These are phyloP conservation scores for Cercospora zeae-maydis DNA, from an alignment of 2,329 filamentous ascomycete genomes.

Conservation along the genomic window DNA sequence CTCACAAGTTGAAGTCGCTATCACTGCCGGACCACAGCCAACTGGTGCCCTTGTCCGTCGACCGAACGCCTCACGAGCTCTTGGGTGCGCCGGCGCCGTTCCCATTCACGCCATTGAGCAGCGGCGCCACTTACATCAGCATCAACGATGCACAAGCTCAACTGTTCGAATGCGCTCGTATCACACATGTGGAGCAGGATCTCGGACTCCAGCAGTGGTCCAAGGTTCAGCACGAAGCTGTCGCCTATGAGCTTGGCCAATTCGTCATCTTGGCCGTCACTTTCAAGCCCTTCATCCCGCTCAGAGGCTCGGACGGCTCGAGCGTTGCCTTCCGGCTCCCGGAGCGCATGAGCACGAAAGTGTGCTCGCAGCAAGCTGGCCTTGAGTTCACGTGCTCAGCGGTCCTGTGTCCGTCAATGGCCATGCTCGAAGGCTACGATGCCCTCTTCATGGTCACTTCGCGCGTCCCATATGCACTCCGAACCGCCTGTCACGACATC, in stretches of 20 bases:
- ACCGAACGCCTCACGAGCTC: slow-evolving; percentile 9
- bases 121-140: slow-evolving; percentile 13
- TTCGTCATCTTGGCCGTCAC: slow-evolving; percentile 18
- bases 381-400: not conserved
- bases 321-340: slow-evolving; percentile 45
- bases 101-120: slow-evolving; percentile 18
- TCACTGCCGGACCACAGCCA: slow-evolving; percentile 13
- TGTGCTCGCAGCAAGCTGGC: not conserved
- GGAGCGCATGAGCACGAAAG: slow-evolving; percentile 11
- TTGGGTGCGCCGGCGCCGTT: slow-evolving; percentile 9
- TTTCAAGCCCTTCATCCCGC: slow-evolving; percentile 12
- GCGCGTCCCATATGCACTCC: not conserved
- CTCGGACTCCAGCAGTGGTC: slow-evolving; percentile 19
- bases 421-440: slow-evolving; percentile 14
- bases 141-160: slow-evolving; percentile 15
- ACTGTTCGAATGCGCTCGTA: slow-evolving; percentile 17
- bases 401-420: not conserved
- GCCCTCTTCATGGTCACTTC: slow-evolving; percentile 13
- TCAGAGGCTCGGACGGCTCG: slow-evolving; percentile 26
- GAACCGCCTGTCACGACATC: not conserved
- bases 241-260: slow-evolving; percentile 16
- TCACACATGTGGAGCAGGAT: slow-evolving; percentile 16
- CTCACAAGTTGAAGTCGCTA: slow-evolving; percentile 12
- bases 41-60: slow-evolving; percentile 7
- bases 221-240: slow-evolving; percentile 11